Base-by-base conservation (phyloP, 345 rosid genomes). In the rapeseed (Brassica napus) region DNA sequence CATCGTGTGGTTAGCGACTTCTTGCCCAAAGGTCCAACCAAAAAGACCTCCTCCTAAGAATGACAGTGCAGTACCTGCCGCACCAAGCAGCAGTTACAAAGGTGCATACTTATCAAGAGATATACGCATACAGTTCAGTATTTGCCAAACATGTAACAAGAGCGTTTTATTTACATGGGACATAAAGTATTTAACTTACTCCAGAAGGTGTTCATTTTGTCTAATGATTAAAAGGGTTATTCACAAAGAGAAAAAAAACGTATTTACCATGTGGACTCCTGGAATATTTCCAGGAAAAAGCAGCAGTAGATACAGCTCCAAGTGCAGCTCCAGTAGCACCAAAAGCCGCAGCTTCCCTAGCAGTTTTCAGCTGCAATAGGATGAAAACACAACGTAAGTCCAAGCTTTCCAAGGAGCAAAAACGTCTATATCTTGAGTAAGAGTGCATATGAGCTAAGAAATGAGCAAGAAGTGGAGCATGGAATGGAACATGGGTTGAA, bases 1-100 rank as follows among this genome's bases (percentile, higher is more conserved):
- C 71, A 82, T 70, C 23, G 85, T 76, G 67, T 93, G 99, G 84
- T 83, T 89, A 1, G 92, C 94, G 1, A 90, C 8, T 81, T 93
- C 97, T 16, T 93, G 97, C 67, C 98, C 98, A 62, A 91, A 93
- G 7, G 94, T 91, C 90, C 89, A 91, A 44, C 98, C 99, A 71
- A 93, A 93, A 58, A 84, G 83, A 24, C 88, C 99, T 75, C 99
- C 99, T 5, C 92, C 98, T 28, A 82, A 75, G 39, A 91, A 86
- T 3, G 98, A 87, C 71, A 93, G 81, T 28, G 91, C 97, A 67
- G 97, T 85, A 84, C 98, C 98, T 95, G 88, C 58, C 6, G 24
- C 59, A 79, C 35, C 58, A 57, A 16, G 10, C 7, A 74, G 65
- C 65, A 26, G 65, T 60, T 1, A 10, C 12, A 60, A 3, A 60